Conservation (phyloP, 306 rosid species). For the Sesbania bispinosa region DNA sequence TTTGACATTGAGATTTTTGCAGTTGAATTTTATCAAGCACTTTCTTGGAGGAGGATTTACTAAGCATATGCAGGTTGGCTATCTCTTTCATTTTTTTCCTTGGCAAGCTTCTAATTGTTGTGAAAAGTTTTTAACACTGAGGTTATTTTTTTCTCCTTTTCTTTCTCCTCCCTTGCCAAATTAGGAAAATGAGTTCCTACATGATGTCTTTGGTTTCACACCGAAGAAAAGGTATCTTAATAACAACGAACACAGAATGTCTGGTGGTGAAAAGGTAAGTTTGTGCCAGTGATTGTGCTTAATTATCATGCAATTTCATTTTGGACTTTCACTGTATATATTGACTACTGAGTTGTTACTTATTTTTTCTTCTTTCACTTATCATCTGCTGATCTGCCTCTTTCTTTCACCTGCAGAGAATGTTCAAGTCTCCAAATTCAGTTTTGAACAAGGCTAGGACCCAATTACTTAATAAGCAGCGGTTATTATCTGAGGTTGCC, state of each 20-base stretch:
- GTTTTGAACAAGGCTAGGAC: conserved; percentile 82
- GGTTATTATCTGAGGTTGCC: conserved; percentile 72
- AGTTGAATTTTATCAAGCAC: conserved; percentile 82
- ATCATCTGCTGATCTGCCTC: background rate
- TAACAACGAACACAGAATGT: conserved; percentile 55
- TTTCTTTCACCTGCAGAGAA: conserved; percentile 50
- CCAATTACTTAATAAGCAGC: conserved; percentile 73
- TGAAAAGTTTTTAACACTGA: background rate
- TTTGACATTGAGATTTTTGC: conserved; percentile 17
- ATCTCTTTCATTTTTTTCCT: conserved; percentile 5
- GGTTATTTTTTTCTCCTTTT: too few species aligned
- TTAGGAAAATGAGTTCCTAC: conserved; percentile 89
- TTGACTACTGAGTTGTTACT: background rate
- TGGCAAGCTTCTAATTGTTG: background rate
- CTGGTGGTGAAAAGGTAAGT: conserved; percentile 74
- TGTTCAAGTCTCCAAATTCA: conserved; percentile 86
- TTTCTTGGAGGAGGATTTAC: conserved; percentile 91
- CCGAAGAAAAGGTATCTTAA: conserved; percentile 58
- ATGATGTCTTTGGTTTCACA: conserved; percentile 70
- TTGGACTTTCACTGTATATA: background rate
- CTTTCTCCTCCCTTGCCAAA: conserved; percentile 1
- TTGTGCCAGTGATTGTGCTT: background rate
- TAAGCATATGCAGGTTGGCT: conserved; percentile 91
- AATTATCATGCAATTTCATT: background rate
- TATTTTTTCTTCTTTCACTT: background rate